Conservation (phyloP, 768 basidiomycete species). For the Auriscalpium microsporum region DNA sequence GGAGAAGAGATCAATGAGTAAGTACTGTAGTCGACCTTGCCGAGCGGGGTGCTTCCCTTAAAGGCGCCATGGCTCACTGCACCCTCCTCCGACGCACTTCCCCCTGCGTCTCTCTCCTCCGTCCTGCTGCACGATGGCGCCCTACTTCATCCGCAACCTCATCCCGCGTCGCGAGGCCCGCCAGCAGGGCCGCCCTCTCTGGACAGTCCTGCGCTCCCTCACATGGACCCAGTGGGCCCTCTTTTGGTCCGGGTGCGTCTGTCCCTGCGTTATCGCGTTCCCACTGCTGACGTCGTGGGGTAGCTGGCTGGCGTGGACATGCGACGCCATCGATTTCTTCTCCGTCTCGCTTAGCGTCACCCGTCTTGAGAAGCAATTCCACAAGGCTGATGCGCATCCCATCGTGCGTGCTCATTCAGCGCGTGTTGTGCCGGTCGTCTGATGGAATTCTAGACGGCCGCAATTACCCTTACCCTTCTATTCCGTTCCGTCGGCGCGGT, state of each 20-base stretch:
- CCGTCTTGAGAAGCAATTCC: slow-evolving; percentile 40
- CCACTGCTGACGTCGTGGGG: neutral
- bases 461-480: slow-evolving; percentile 90
- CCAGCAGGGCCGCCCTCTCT: slow-evolving; percentile 23
- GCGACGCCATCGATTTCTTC: slow-evolving; percentile 85
- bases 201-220: slow-evolving; percentile 31
- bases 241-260: slow-evolving; percentile 44
- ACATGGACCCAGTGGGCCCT: slow-evolving; percentile 44
- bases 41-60: neutral
- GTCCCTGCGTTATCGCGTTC: neutral
- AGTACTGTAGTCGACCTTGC: neutral
- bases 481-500: slow-evolving; percentile 77
- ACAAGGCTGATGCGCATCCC: slow-evolving; percentile 24
- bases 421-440: neutral
- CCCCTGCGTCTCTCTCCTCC: neutral
- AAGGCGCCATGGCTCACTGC: neutral
- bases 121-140: slow-evolving; percentile 3
- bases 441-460: slow-evolving; percentile 41
- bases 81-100: neutral
- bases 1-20: neutral
- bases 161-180: neutral
- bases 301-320: slow-evolving; percentile 82
- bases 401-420: slow-evolving; percentile 30
- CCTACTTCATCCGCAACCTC: slow-evolving; percentile 9
- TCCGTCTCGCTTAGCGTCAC: slow-evolving; percentile 55